Percentiles rank a stretch among this genome's conserved stretches.
Evolutionary conservation across 2,329 filamentous ascomycete genomes (phyloP).

Genomic region (Ascochyta fabae): DNA sequence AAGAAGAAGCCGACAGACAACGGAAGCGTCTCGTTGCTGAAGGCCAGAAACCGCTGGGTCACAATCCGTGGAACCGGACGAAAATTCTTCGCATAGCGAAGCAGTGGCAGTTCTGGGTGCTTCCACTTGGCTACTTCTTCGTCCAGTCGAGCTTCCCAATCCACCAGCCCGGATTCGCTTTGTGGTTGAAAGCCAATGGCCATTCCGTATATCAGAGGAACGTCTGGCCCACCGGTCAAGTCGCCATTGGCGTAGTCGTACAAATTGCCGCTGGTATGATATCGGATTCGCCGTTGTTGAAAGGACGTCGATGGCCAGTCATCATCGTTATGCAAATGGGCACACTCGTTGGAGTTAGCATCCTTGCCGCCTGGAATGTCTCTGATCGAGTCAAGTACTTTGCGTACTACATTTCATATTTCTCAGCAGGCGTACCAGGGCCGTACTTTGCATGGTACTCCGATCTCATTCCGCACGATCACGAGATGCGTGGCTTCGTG

Average conservation of each 20-base stretch:
- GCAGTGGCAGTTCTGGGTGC: conserved; percentile 59
- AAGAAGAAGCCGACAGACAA: conserved; percentile 31
- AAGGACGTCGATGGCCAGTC: conserved; percentile 46
- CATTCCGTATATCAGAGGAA: conserved; percentile 57
- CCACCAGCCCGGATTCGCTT: conserved; percentile 33
- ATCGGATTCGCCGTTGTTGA: conserved; percentile 34
- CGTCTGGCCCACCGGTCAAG: conserved; percentile 55
- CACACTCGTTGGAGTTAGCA: conserved; percentile 51
- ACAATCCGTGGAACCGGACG: conserved; percentile 45
- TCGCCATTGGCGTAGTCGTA: conserved; percentile 54
- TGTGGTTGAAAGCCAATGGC: conserved; percentile 56
- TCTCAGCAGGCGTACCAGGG: conserved; percentile 29
- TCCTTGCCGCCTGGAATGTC: conserved; percentile 55
- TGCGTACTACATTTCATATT: conserved; percentile 35
- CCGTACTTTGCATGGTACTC: conserved; percentile 37
- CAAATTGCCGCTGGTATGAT: conserved; percentile 51
- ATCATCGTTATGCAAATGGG: conserved; percentile 49
- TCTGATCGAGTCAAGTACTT: conserved; percentile 52
- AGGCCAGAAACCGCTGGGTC: conserved; percentile 47
- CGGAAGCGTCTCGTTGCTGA: conserved; percentile 31
- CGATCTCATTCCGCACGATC: conserved; percentile 34
- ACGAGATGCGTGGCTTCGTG: conserved; percentile 35
- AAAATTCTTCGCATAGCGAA: conserved; percentile 53
- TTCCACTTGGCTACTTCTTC: conserved; percentile 56
- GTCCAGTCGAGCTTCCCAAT: conserved; percentile 34